Conservation (phyloP, 2,329 filamentous ascomycete genomes). For the Cadophora gregata region DNA sequence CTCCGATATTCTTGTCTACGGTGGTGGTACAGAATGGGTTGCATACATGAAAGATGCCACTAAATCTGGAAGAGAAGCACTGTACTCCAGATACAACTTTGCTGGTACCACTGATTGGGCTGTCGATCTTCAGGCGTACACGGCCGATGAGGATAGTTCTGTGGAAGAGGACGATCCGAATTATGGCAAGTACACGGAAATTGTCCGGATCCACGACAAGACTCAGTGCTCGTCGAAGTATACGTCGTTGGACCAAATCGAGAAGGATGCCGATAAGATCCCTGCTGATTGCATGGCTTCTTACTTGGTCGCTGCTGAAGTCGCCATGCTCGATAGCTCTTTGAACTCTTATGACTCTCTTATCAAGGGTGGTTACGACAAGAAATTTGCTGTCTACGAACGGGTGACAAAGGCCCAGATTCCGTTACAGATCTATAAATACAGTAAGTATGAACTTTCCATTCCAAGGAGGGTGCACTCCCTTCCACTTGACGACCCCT, state of each 20-base stretch:
- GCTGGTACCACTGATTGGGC: conserved; percentile 12
- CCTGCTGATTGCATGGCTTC: not conserved
- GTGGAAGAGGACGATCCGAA: not conserved
- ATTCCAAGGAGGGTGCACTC: too few species aligned
- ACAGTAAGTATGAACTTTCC: not conserved
- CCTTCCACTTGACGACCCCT: too few species aligned
- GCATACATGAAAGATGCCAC: not conserved
- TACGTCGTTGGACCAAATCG: not conserved
- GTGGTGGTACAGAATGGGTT: conserved; percentile 6
- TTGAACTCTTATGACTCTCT: not conserved
- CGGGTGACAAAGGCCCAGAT: not conserved
- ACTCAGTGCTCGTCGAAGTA: not conserved
- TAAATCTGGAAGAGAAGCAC: not conserved
- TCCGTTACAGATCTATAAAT: not conserved
- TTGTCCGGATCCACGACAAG: not conserved
- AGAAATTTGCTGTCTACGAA: conserved; percentile 7
- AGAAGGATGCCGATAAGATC: not conserved
- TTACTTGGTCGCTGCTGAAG: conserved; percentile 1
- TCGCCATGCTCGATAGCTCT: not conserved
- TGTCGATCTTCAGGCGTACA: conserved; percentile 5
- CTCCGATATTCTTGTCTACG: conserved; percentile 8
- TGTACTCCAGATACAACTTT: not conserved
- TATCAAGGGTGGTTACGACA: conserved; percentile 2
- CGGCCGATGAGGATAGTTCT: not conserved
- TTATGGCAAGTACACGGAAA: not conserved